These are phyloP conservation scores for Talaromyces atroroseus DNA, from an alignment of 2,329 filamentous ascomycete species.

Conservation along the genomic window DNA sequence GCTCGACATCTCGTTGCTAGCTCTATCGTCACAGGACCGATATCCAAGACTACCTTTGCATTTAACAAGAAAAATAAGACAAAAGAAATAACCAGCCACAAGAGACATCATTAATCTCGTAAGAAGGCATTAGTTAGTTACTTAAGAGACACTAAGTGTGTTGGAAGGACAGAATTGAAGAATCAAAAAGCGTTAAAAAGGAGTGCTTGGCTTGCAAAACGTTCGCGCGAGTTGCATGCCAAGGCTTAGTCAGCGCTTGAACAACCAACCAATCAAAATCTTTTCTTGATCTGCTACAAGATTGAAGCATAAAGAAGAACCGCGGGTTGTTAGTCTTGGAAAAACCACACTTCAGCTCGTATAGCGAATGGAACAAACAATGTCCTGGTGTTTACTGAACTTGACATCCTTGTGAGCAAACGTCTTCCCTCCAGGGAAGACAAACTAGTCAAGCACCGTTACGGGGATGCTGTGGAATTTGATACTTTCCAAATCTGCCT, in stretches of 20 bases:
- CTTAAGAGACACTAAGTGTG: background rate
- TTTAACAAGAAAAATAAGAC: background rate
- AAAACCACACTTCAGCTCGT: background rate
- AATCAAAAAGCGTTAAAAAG: background rate
- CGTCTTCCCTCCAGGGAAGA: too few relatives aligned
- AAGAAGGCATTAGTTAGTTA: background rate
- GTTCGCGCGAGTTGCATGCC: background rate
- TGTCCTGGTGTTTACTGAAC: background rate
- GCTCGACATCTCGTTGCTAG: conserved; percentile 19
- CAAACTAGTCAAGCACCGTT: too few relatives aligned
- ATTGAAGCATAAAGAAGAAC: too few relatives aligned
- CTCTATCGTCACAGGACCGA: conserved; percentile 32
- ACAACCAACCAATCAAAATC: background rate
- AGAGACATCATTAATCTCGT: conserved; percentile 4
- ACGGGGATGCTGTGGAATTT: too few relatives aligned
- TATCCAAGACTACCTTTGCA: background rate
- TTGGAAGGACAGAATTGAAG: background rate
- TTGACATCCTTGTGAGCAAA: too few relatives aligned
- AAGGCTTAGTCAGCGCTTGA: background rate
- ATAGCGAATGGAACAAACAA: background rate
- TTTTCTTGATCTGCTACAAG: background rate
- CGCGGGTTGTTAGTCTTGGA: too few relatives aligned
- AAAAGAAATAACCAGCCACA: background rate
- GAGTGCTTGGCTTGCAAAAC: background rate
- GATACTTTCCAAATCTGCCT: too few relatives aligned